Base-by-base conservation (phyloP, 345 rosid genomes). In the Reutealis trisperma region DNA sequence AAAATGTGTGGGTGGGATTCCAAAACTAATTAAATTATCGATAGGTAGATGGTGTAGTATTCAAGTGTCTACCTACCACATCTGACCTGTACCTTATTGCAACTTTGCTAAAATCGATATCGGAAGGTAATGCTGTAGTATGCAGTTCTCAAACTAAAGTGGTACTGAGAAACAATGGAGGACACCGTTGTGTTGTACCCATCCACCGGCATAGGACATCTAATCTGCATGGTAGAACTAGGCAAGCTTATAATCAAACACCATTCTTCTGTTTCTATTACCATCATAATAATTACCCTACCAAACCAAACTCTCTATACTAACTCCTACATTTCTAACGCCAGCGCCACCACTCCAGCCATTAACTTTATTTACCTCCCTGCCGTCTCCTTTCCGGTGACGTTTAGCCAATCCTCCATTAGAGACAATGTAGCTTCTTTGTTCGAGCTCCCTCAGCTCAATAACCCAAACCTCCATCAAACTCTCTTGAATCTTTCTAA, bases 351-450 rank as follows among this genome's bases (percentile, higher is more conserved):
- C 24, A 77, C 87, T 61, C 82, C 91, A 65, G 79, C 90, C 72
- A 78, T 90, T 45, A 77, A 80, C 76, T 87, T 90, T 80, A 84
- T 85, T 84, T 84, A 52, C 65, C 89, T 89, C 62, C 86, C 91
- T 27, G 30, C 19, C 1, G 74, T 44, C 61, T 77, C 54, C 0
- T 2, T 63, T 79, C 54, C 86, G 78, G 10, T 75, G 78, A 67
- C 75, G 72, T 6, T 79, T 81, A 54, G 81, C 74, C 25, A 75
- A 25, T 51, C 78, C 84, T n/a, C 77, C 18, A 78, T 75, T 22
- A 59, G 60, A 32, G 80, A 81, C 77, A 81, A 74, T 45, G 89
- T 85, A 27, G 64, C 84, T 61, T 82, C 81, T 45, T 52, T 73
- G 42, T 67, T 84, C 5, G 84, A 88, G 27, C 55, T 81, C 74